These are phyloP conservation scores for Chalara sp. DNA, from an alignment of 2,329 filamentous ascomycete species.

Conservation along the genomic window DNA sequence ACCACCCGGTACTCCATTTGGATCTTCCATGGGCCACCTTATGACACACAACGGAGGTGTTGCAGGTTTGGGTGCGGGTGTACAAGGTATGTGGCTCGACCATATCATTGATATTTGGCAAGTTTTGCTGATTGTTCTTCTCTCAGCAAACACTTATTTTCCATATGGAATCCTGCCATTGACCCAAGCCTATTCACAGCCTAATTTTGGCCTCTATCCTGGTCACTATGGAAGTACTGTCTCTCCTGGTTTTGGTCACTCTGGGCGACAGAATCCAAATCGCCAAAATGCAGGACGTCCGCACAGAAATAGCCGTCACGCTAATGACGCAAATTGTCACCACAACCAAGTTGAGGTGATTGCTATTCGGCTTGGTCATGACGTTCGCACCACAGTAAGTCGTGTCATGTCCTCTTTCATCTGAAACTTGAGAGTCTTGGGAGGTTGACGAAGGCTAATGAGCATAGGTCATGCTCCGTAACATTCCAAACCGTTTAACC, in stretches of 20 bases:
- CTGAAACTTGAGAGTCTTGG: too few species aligned
- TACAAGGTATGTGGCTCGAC: background rate
- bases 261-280: constrained; percentile 13
- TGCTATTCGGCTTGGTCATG: constrained; percentile 57
- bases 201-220: constrained; percentile 1
- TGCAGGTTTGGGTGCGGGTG: background rate
- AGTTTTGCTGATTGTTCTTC: too few species aligned
- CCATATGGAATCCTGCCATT: background rate
- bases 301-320: constrained; percentile 31
- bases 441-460: too few species aligned
- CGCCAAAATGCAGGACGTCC: constrained; percentile 34
- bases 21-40: background rate
- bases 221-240: background rate
- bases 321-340: constrained; percentile 38
- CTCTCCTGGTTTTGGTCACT: constrained; percentile 3
- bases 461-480: constrained; percentile 79
- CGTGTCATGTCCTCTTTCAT: too few species aligned
- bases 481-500: constrained; percentile 87
- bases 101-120: background rate
- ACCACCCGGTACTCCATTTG: background rate
- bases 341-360: constrained; percentile 57
- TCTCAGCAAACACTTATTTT: background rate
- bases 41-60: background rate
- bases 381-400: constrained; percentile 69
- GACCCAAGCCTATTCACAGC: background rate